A percentile compares a stretch with the other conserved stretches of the same genome.
phyloP scores from a whole-genome alignment of 495 filamentous ascomycete genomes.

The Margaritispora aquatica region DNA sequence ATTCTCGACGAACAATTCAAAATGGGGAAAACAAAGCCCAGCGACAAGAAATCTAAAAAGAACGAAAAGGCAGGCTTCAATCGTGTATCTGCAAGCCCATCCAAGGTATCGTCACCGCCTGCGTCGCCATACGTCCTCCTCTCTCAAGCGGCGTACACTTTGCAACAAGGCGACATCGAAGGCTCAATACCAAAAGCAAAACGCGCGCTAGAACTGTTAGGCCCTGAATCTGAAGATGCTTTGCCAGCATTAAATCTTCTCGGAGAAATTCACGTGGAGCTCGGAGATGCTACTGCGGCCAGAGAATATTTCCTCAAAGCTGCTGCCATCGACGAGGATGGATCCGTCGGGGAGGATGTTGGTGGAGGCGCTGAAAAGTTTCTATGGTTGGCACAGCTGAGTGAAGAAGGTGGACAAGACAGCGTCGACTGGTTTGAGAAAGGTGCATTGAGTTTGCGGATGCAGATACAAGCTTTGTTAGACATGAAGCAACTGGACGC shows the following conservation, averaged over 20 bases:
- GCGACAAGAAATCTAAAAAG: constrained; percentile 26
- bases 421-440: constrained; percentile 86
- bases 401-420: constrained; percentile 74
- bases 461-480: constrained; percentile 52
- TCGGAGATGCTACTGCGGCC: constrained; percentile 72
- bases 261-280: constrained; percentile 78
- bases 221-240: constrained; percentile 27
- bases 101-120: constrained; percentile 28
- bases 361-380: constrained; percentile 87
- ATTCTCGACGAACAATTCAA: too few species aligned
- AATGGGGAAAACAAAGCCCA: constrained; percentile 27
- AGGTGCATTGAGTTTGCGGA: constrained; percentile 63
- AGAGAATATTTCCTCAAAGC: constrained; percentile 62
- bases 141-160: constrained; percentile 57
- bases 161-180: constrained; percentile 65
- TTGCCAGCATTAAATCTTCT: constrained; percentile 70
- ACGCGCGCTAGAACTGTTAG: constrained; percentile 48
- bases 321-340: constrained; percentile 65
- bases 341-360: constrained; percentile 42
- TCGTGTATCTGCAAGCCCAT: constrained; percentile 12
- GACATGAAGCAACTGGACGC: constrained; percentile 29
- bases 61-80: constrained; percentile 31
- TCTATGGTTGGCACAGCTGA: constrained; percentile 89
- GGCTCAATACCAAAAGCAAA: constrained; percentile 61
- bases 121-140: constrained; percentile 46